phyloP scores from a whole-genome alignment of 805 yeast genomes.

The Blastobotrys chiropterorum region DNA sequence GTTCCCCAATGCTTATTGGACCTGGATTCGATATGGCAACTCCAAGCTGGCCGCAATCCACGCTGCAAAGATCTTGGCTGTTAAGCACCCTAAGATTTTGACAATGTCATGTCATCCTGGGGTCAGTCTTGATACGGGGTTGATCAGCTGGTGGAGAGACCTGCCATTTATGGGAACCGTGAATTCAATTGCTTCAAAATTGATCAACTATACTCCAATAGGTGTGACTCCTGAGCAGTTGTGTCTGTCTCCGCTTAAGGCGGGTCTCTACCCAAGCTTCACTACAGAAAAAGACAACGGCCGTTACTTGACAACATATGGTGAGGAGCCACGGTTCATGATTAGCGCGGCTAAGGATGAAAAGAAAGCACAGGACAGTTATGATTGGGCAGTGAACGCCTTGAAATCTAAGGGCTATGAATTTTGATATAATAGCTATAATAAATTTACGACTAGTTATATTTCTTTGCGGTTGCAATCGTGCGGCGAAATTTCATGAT shows the following conservation, averaged over 20 bases:
- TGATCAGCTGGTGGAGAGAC: conserved; percentile 71
- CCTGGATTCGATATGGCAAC: conserved; percentile 71
- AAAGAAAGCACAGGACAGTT: neutral
- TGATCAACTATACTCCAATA: neutral
- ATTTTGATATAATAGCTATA: too few relatives aligned
- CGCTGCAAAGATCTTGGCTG: conserved; percentile 55
- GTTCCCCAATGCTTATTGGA: conserved; percentile 60
- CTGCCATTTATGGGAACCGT: conserved; percentile 70
- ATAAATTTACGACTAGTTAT: too few relatives aligned
- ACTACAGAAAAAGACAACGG: conserved; percentile 57
- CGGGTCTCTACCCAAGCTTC: conserved; percentile 51
- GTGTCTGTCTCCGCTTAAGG: conserved; percentile 54
- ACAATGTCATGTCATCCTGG: conserved; percentile 78
- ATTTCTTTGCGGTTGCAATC: too few relatives aligned
- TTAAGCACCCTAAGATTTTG: conserved; percentile 58
- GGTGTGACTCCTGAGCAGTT: conserved; percentile 75
- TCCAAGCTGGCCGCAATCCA: conserved; percentile 79
- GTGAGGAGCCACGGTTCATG: conserved; percentile 35
- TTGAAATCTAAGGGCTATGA: neutral
- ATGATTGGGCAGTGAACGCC: neutral
- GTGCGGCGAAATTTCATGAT: too few relatives aligned
- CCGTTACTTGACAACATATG: conserved; percentile 58
- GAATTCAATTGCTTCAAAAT: conserved; percentile 43
- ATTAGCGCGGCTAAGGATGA: neutral
- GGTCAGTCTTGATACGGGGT: conserved; percentile 72